Conservation (phyloP, 2,329 filamentous ascomycete species). For the Cladophialophora psammophila region DNA sequence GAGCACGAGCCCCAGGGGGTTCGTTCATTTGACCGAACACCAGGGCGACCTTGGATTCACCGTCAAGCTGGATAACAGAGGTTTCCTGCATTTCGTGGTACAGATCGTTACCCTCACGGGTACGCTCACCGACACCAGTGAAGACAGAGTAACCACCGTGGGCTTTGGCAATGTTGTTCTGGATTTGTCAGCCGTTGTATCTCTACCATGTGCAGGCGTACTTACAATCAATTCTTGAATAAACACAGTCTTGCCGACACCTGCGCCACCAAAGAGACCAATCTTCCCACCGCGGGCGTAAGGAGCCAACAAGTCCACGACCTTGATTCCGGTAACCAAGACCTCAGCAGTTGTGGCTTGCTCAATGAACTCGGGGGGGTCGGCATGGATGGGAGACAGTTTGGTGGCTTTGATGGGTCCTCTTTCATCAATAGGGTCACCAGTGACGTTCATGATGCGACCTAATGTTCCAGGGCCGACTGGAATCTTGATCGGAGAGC, state of each 20-base stretch:
- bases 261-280: conserved; percentile 99
- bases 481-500: conserved; percentile 93
- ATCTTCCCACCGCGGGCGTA: conserved; percentile 99
- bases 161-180: conserved; percentile 99
- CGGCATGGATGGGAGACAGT: conserved; percentile 88
- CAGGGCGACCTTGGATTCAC: conserved; percentile 98
- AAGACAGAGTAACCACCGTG: conserved; percentile 99
- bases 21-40: conserved; percentile 99
- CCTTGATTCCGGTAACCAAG: conserved; percentile 99
- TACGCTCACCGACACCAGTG: conserved; percentile 99
- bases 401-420: conserved; percentile 95
- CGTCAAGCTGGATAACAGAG: conserved; percentile 98
- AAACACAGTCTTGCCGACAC: conserved; percentile 99
- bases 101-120: conserved; percentile 99
- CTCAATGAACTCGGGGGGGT: conserved; percentile 89
- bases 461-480: conserved; percentile 93
- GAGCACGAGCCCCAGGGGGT: conserved; percentile 98
- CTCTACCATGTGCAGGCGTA: conserved; percentile 13
- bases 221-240: conserved; percentile 96
- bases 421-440: conserved; percentile 99
- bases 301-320: conserved; percentile 97
- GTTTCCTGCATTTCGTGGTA: conserved; percentile 99
- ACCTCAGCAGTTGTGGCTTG: conserved; percentile 97
- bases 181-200: conserved; percentile 31
- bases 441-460: conserved; percentile 99